These are phyloP conservation scores for Penicillium sp. DNA, from an alignment of 2,329 filamentous ascomycete genomes.

Conservation along the genomic window DNA sequence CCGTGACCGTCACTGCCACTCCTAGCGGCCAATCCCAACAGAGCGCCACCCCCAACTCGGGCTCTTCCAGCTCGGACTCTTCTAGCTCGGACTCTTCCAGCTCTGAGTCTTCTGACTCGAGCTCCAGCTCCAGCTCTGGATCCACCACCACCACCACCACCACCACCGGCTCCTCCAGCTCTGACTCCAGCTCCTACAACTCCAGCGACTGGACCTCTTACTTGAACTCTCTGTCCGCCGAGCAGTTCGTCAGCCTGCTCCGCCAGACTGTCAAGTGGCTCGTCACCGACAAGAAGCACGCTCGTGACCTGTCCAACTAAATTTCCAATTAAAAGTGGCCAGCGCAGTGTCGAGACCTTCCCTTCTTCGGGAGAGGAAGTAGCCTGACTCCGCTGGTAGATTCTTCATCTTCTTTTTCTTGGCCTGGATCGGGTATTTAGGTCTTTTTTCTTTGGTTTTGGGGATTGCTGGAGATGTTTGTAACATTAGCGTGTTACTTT, in stretches of 20 bases:
- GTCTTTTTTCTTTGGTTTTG: constrained; percentile 5
- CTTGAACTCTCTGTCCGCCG: constrained; percentile 37
- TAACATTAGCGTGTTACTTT: constrained; percentile 20
- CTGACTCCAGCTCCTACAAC: constrained; percentile 17
- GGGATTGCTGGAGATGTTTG: constrained; percentile 12
- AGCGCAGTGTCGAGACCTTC: background rate
- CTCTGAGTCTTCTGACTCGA: constrained; percentile 10
- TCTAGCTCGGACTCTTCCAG: background rate
- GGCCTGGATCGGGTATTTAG: constrained; percentile 16
- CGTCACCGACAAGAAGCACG: constrained; percentile 37
- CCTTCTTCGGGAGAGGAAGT: background rate
- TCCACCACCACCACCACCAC: constrained; percentile 15
- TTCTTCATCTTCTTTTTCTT: constrained; percentile 2
- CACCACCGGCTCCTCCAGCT: constrained; percentile 2
- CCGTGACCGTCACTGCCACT: constrained; percentile 28
- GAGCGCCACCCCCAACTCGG: constrained; percentile 26
- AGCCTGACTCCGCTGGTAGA: background rate
- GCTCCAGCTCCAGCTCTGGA: constrained; percentile 16
- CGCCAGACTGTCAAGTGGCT: constrained; percentile 38
- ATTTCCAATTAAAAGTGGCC: constrained; percentile 1
- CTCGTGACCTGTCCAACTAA: constrained; percentile 34
- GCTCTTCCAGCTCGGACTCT: constrained; percentile 10
- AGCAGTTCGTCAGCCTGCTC: constrained; percentile 34
- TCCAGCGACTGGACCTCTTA: constrained; percentile 30
- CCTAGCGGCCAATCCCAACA: constrained; percentile 24